Evolutionary conservation across 23 red algal genomes (phyloP).

Genomic region (Pyropia yezoensis): DNA sequence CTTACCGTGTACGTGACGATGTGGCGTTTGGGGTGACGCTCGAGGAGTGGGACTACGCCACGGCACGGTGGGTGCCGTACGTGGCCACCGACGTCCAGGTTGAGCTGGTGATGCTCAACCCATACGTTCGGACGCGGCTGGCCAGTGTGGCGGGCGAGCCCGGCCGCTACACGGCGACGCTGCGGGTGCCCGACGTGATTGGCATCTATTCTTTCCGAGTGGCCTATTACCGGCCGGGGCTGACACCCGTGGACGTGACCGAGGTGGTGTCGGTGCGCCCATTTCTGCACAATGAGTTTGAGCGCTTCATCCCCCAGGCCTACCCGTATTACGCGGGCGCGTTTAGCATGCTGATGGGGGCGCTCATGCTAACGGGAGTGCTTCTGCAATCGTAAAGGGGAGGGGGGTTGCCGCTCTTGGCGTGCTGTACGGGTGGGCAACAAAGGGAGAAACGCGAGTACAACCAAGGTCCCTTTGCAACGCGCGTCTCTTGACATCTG

Average conservation of each 20-base stretch:
- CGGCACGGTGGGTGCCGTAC: constrained; percentile 39
- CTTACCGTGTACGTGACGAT: constrained; percentile 61
- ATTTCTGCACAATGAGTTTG: constrained; percentile 95
- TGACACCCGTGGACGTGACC: constrained; percentile 32
- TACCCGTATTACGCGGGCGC: constrained; percentile 79
- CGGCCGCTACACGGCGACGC: constrained; percentile 37
- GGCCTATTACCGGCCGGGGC: constrained; percentile 67
- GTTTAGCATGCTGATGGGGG: constrained; percentile 58
- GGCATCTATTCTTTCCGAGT: constrained; percentile 84
- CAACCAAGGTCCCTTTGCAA: too few species aligned
- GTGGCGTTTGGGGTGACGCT: constrained; percentile 59
- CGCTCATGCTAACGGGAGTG: constrained; percentile 54
- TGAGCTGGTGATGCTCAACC: constrained; percentile 87
- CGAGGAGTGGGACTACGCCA: constrained; percentile 49
- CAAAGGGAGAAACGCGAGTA: too few species aligned
- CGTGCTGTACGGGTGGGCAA: too few species aligned
- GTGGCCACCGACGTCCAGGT: constrained; percentile 65
- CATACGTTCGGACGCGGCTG: constrained; percentile 59
- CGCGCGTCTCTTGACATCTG: too few species aligned
- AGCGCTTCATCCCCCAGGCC: constrained; percentile 78
- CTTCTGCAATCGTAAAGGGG: constrained; percentile 17
- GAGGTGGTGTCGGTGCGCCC: constrained; percentile 70
- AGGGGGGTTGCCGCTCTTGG: too few species aligned
- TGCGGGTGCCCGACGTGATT: constrained; percentile 60
- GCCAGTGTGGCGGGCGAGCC: not conserved